These are phyloP conservation scores for Botryotinia calthae DNA, from an alignment of 2,329 filamentous ascomycete species.

Conservation along the genomic window DNA sequence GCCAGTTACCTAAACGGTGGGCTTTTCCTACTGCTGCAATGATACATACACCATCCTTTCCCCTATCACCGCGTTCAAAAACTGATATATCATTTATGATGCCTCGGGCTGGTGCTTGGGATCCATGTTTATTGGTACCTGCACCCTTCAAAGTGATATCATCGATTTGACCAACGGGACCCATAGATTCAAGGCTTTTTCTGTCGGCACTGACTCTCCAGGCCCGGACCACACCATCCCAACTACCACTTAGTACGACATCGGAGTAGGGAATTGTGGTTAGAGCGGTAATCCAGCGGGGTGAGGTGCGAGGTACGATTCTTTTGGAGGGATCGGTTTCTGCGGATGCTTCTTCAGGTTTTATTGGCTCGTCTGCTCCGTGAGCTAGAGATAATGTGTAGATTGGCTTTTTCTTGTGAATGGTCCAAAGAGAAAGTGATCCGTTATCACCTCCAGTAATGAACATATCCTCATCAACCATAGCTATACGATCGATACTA, in stretches of 20 bases:
- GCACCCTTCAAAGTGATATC: neutral
- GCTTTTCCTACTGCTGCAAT: slow-evolving; percentile 86
- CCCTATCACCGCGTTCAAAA: slow-evolving; percentile 78
- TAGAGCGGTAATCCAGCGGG: slow-evolving; percentile 88
- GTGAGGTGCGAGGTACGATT: slow-evolving; percentile 62
- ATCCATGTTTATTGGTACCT: neutral
- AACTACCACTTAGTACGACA: slow-evolving; percentile 85
- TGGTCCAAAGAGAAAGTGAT: slow-evolving; percentile 78
- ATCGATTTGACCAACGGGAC: slow-evolving; percentile 52
- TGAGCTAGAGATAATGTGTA: slow-evolving; percentile 78
- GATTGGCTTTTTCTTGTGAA: slow-evolving; percentile 92
- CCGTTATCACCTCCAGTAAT: slow-evolving; percentile 94
- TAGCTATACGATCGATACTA: slow-evolving; percentile 86
- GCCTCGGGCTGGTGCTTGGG: slow-evolving; percentile 47
- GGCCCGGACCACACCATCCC: slow-evolving; percentile 83
- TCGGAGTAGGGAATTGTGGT: slow-evolving; percentile 86
- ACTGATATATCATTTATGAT: slow-evolving; percentile 86
- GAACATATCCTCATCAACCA: slow-evolving; percentile 84
- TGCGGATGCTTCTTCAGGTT: slow-evolving; percentile 69
- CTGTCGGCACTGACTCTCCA: slow-evolving; percentile 87
- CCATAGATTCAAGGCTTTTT: slow-evolving; percentile 69
- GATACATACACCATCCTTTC: slow-evolving; percentile 74
- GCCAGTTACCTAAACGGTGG: slow-evolving; percentile 81
- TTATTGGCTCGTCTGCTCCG: slow-evolving; percentile 72
- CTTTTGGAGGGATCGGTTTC: slow-evolving; percentile 60